These are phyloP conservation scores for Rhexocercosporidium sp. DNA, from an alignment of 2,329 filamentous ascomycete species.

Conservation along the genomic window DNA sequence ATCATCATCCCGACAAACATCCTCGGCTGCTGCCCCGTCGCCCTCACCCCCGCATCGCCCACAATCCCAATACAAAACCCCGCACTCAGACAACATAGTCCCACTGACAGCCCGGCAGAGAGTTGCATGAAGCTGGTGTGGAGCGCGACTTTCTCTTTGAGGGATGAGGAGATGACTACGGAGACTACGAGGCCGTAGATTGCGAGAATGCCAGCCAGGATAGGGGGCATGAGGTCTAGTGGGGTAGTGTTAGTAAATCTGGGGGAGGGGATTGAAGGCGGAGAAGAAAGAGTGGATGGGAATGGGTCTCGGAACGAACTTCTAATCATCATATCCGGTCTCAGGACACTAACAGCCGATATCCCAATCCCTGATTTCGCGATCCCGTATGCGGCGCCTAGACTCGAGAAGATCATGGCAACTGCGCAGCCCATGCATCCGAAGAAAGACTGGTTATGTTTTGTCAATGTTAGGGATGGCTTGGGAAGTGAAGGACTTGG, in stretches of 20 bases:
- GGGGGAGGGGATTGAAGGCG: background rate
- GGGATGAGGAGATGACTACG: slow-evolving; percentile 78
- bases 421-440: slow-evolving; percentile 93
- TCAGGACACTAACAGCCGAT: slow-evolving; percentile 93
- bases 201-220: slow-evolving; percentile 99
- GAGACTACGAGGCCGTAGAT: slow-evolving; percentile 92
- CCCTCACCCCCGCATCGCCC: slow-evolving; percentile 84
- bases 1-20: slow-evolving; percentile 79
- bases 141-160: slow-evolving; percentile 71
- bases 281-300: background rate
- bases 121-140: slow-evolving; percentile 84
- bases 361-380: slow-evolving; percentile 98
- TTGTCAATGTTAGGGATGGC: background rate
- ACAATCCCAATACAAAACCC: slow-evolving; percentile 81
- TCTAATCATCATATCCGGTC: slow-evolving; percentile 97
- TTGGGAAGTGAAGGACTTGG: too few species aligned
- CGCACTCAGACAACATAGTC: slow-evolving; percentile 78
- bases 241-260: background rate
- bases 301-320: slow-evolving; percentile 63
- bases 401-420: slow-evolving; percentile 86
- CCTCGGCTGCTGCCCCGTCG: slow-evolving; percentile 70
- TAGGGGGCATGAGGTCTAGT: slow-evolving; percentile 95
- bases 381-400: slow-evolving; percentile 92
- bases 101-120: slow-evolving; percentile 79
- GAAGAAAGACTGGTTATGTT: slow-evolving; percentile 72